Evolutionary conservation across 2,329 filamentous ascomycete species (phyloP), one percentile per base, ranked within the genome.

Genomic region (Penicillium aurantiogriseum): DNA sequence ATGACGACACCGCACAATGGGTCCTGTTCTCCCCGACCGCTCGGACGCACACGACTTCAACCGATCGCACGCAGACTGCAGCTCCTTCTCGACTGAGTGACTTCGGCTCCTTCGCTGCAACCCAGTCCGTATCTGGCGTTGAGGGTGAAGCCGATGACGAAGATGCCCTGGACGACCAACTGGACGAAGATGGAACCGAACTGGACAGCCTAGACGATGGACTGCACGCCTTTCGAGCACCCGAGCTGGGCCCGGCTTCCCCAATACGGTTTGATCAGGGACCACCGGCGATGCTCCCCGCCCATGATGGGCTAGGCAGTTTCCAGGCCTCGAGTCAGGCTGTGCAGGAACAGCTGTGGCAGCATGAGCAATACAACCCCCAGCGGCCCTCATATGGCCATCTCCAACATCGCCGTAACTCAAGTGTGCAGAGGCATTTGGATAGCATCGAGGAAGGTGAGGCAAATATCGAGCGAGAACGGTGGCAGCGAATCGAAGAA

Each of bases 191-290:
- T 27, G 79, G 79, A 8, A 89, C 91, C 57, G 93, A 97, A 72
- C 81, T 97, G 44, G 94, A 99, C 73, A 96, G 92, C 71, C 81
- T 97, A 40, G 93, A 97, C 72, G 92, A 93, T 70, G 92, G 95
- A 53, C 81, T 97, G 1, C 89, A 92, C 63, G 92, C 92, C 43
- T 97, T 97, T 70, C 86, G 91, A 51, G 86, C 91, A 44, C 80
- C 83, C 17, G 80, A 78, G 72, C 29, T 82, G 67, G 67, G 74
- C 63, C 67, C 73, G 48, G 65, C 75, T 62, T 54, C 76, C 66
- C 66, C 79, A 57, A 71, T 76, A 61, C 74, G 75, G 60, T 68
- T 80, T 63, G 79, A 84, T 55, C 79, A 84, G 45, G 85, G 84
- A 62, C 79, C 85, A 21, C 80, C 82, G 19, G 86, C 90, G 0